Evolutionary conservation across 768 basidiomycete species (phyloP).

Genomic region (Russula virescens): DNA sequence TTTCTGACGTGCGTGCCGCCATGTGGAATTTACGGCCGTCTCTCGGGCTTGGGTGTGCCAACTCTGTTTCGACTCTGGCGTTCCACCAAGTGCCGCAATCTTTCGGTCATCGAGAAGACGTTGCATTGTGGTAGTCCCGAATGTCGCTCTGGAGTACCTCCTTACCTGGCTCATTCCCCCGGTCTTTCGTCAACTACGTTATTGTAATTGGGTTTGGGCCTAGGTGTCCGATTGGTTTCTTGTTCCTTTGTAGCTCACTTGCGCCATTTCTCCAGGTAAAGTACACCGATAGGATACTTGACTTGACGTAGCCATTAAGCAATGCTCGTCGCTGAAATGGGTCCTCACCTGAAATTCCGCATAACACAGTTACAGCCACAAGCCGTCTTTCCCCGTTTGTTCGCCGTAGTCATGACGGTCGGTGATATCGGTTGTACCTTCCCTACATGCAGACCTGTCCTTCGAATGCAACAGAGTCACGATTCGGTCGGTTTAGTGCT

Average conservation of each 20-base stretch:
- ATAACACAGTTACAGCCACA: neutral
- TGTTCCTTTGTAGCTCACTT: neutral
- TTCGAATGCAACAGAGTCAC: neutral
- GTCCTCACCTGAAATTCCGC: neutral
- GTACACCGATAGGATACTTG: neutral
- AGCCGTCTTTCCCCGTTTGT: neutral
- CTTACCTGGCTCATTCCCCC: neutral
- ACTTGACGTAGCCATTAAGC: neutral
- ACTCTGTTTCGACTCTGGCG: neutral
- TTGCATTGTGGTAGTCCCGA: neutral
- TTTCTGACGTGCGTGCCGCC: too few relatives aligned
- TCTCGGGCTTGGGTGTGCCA: neutral
- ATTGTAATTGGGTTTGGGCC: neutral
- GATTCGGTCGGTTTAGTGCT: neutral
- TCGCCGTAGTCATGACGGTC: neutral
- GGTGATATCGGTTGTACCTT: neutral
- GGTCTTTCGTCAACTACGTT: neutral
- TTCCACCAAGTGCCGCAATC: neutral
- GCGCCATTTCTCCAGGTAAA: neutral
- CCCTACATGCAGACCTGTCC: too few relatives aligned
- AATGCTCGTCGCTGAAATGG: neutral
- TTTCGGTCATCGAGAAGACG: neutral
- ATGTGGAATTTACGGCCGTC: neutral
- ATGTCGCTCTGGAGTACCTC: neutral
- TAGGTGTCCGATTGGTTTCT: neutral